Conservation (phyloP, 2,329 filamentous ascomycete genomes). For the Pseudocercospora cruenta region DNA sequence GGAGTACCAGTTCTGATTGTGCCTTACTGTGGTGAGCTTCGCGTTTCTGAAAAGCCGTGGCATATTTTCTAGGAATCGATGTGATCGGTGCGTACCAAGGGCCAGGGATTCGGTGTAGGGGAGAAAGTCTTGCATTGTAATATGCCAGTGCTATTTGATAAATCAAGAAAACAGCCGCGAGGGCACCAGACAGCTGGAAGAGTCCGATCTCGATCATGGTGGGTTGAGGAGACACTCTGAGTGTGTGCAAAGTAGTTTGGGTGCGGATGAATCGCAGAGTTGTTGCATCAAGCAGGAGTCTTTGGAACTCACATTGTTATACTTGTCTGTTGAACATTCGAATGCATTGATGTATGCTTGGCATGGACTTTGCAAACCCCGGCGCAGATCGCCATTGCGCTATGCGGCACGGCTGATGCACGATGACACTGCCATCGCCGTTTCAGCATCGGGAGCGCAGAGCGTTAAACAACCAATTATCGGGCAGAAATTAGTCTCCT, state of each 20-base stretch:
- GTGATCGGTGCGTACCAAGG: slow-evolving; percentile 14
- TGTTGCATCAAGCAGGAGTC: too few relatives aligned
- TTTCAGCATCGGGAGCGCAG: too few relatives aligned
- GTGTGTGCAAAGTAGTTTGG: neutral
- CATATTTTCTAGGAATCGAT: slow-evolving; percentile 9
- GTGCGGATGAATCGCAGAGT: too few relatives aligned
- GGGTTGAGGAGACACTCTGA: neutral
- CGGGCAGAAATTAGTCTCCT: too few relatives aligned
- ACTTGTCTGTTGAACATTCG: neutral
- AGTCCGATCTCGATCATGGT: neutral
- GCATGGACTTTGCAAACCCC: slow-evolving; percentile 1
- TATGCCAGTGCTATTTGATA: neutral
- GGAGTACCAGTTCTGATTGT: neutral
- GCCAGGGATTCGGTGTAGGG: neutral
- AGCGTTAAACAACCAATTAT: neutral
- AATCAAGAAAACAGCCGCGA: neutral
- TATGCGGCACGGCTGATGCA: neutral
- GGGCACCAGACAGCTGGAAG: neutral
- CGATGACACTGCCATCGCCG: neutral
- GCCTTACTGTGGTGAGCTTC: slow-evolving; percentile 40
- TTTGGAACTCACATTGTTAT: neutral
- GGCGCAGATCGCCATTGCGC: neutral
- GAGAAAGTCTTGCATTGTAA: slow-evolving; percentile 18
- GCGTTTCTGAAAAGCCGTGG: slow-evolving; percentile 7
- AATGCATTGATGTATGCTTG: neutral